These are phyloP conservation scores for Solanum appendiculatum DNA, from an alignment of 257 asterid species.

Conservation along the genomic window DNA sequence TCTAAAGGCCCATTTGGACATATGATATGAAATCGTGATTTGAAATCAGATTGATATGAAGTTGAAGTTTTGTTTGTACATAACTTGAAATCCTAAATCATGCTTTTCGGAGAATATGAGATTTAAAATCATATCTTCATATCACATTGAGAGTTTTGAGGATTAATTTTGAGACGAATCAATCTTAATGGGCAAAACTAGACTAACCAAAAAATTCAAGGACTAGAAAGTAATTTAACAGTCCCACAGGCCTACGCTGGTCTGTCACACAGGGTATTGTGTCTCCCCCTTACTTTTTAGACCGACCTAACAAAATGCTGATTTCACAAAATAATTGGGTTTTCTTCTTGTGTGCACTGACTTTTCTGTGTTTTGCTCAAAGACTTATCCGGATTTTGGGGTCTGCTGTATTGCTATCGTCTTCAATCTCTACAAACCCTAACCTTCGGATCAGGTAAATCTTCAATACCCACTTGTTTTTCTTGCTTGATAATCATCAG, in stretches of 20 bases:
- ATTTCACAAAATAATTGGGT: not conserved
- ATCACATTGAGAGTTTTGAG: too few relatives aligned
- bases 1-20: too few relatives aligned
- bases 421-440: conserved; percentile 14
- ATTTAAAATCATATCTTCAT: too few relatives aligned
- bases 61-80: too few relatives aligned
- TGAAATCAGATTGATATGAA: too few relatives aligned
- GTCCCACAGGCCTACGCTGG: not conserved
- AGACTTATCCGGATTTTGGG: conserved; percentile 30
- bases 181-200: not conserved
- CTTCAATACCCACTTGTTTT: not conserved
- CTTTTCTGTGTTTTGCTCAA: conserved; percentile 2
- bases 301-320: not conserved
- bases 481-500: not conserved
- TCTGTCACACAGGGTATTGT: not conserved
- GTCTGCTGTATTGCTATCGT: not conserved
- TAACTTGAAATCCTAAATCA: too few relatives aligned
- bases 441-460: conserved; percentile 24
- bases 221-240: not conserved
- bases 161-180: not conserved
- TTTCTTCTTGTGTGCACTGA: not conserved
- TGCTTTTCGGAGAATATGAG: too few relatives aligned
- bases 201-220: not conserved
- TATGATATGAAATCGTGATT: too few relatives aligned
- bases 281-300: not conserved